Evolutionary conservation across 2,329 filamentous ascomycete genomes (phyloP), one percentile per base, ranked within the genome.

Genomic region (Botryotinia narcissicola): DNA sequence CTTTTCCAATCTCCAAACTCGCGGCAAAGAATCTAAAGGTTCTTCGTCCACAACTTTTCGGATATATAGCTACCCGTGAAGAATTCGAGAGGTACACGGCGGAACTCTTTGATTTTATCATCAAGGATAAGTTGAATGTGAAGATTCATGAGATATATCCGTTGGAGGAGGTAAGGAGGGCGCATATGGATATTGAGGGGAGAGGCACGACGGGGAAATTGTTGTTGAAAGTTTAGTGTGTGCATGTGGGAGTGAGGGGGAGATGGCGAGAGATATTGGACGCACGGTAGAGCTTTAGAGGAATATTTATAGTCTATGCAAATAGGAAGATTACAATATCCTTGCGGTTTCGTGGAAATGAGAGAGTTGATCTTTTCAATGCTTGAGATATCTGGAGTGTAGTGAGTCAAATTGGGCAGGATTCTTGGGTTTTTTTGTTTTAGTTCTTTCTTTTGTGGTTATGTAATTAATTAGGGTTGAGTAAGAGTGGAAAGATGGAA

Each of bases 161-260:
- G 10, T 84, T 97, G 54, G 87, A 89, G 78, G 91, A 97, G 61
- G 89, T 92, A 48, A 88, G 86, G 51, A 85, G 88, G 78, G 94
- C 93, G 16, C 94, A 97, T 76, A 82, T 84, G 67, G 94, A 97
- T 81, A 86, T 98, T 60, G 93, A 97, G 83, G 88, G 92, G 54
- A 86, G 94, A 78, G 93, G 91, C 85, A 96, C 93, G 3, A 93
- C 89, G 18, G 95, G 95, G 32, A 97, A 97, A 85, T 82, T 97
- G 75, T 82, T 98, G 72, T 82, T 97, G 79, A 91, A 90, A 83
- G 69, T 74, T n/a, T 77, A 87, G 89, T 22, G 5, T 61, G 20
- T 60, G 20, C 20, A 7, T 61, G 32, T 22, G 20, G 22, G 22
- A 10, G 20, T 8, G 44, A 35, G 29, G 18, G 6, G 22, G 10